A percentile compares a stretch with the other conserved stretches of the same genome.
Evolutionary conservation across 192 early-diverging fungal genomes (phyloP).

Genomic region (Glomus cerebriforme): DNA sequence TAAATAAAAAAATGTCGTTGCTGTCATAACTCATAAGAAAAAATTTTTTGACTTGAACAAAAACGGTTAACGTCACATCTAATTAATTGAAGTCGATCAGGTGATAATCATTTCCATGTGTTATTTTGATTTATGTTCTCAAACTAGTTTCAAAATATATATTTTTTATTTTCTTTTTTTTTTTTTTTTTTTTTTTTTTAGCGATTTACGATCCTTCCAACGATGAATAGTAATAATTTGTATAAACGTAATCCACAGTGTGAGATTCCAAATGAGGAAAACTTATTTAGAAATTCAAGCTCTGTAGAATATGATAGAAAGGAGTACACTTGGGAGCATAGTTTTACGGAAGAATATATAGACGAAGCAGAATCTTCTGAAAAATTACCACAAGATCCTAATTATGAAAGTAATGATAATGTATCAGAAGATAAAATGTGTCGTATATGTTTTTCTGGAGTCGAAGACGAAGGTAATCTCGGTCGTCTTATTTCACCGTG

Average conservation of each 20-base stretch:
- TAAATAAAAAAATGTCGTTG: no score
- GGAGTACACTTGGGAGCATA: neutral
- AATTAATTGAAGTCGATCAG: no score
- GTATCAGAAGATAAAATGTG: slow-evolving; percentile 50
- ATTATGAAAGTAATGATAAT: neutral
- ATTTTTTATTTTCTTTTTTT: no score
- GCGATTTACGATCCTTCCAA: neutral
- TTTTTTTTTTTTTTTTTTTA: no score
- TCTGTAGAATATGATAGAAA: neutral
- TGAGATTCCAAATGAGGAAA: neutral
- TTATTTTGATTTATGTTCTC: no score
- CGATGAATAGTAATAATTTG: neutral
- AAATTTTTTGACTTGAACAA: no score
- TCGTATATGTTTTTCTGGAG: slow-evolving; percentile 52
- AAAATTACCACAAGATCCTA: neutral
- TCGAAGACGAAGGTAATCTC: slow-evolving; percentile 52
- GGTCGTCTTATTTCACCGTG: slow-evolving; percentile 58
- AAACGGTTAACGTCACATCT: no score
- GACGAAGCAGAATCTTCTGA: neutral
- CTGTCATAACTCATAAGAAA: no score
- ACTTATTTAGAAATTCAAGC: neutral
- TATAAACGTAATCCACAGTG: neutral
- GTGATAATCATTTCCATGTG: no score
- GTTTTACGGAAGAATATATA: neutral
- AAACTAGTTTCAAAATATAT: no score